These are phyloP conservation scores for Neofusicoccum laricinum DNA, from an alignment of 2,329 filamentous ascomycete species.

Conservation along the genomic window DNA sequence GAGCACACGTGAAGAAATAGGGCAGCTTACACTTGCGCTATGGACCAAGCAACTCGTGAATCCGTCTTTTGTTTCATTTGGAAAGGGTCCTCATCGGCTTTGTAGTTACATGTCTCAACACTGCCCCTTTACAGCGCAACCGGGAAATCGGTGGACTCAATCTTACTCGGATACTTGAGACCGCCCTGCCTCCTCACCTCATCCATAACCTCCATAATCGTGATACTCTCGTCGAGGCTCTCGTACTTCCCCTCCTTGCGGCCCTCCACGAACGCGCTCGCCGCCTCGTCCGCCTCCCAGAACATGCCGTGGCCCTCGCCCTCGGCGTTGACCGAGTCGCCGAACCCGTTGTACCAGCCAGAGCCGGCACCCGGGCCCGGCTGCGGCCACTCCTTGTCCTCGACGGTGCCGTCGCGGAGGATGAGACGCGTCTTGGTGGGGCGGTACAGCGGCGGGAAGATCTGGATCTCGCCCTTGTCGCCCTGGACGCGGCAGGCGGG, in stretches of 20 bases:
- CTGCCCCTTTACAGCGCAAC: conserved; percentile 22
- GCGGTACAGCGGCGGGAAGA: conserved; percentile 68
- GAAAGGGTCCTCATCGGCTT: too few species aligned
- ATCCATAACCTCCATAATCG: conserved; percentile 82
- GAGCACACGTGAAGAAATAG: too few species aligned
- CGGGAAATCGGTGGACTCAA: conserved; percentile 60
- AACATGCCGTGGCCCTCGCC: conserved; percentile 78
- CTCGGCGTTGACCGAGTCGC: conserved; percentile 44
- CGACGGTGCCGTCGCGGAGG: conserved; percentile 46
- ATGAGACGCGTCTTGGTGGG: conserved; percentile 66
- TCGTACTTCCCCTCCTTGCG: conserved; percentile 65
- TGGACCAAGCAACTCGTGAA: too few species aligned
- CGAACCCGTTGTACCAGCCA: conserved; percentile 49
- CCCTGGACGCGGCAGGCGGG: conserved; percentile 79
- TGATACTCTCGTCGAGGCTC: conserved; percentile 72
- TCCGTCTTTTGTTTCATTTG: too few species aligned
- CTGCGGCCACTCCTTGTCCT: conserved; percentile 45
- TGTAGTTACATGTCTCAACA: too few species aligned
- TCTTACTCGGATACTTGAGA: conserved; percentile 62
- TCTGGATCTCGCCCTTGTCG: conserved; percentile 76
- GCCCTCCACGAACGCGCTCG: conserved; percentile 71
- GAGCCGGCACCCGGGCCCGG: conserved; percentile 48
- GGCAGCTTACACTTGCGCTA: too few species aligned
- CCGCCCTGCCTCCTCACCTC: conserved; percentile 62
- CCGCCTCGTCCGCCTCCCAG: conserved; percentile 81